A percentile compares a stretch with the other conserved stretches of the same genome.
Conservation (phyloP, 306 rosid genomes). For the Sicyos edulis region DNA sequence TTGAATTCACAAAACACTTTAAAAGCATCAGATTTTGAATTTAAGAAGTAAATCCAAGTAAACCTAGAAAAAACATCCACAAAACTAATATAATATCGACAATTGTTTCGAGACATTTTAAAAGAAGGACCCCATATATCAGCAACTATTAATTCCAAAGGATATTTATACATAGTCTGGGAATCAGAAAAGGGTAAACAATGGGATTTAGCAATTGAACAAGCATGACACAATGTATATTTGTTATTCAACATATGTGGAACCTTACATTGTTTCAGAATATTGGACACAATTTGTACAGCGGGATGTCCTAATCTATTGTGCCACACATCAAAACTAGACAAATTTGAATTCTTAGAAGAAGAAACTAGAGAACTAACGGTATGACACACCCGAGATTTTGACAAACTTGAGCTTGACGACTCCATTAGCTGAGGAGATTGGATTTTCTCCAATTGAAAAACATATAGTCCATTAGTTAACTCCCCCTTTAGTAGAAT, state of each 20-base stretch:
- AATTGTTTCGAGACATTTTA: neutral
- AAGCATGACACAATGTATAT: neutral
- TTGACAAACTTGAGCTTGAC: neutral
- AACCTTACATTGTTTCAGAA: neutral
- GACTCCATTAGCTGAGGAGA: too few relatives aligned
- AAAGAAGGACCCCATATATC: neutral
- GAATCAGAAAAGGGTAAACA: neutral
- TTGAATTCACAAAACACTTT: neutral
- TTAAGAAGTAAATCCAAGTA: neutral
- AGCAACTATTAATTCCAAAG: neutral
- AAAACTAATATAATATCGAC: neutral
- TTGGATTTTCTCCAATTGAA: too few relatives aligned
- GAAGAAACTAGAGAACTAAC: too few relatives aligned
- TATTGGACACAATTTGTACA: fast-evolving
- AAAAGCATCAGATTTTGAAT: neutral
- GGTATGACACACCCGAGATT: too few relatives aligned
- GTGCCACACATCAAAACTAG: neutral
- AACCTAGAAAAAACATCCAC: neutral
- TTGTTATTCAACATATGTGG: neutral
- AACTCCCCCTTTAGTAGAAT: neutral
- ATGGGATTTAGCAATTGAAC: neutral
- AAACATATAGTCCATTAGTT: neutral
- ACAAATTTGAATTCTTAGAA: too few relatives aligned
- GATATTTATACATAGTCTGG: fast-evolving
- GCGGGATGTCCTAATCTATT: neutral